Conservation (phyloP, 129 eudicot genomes). For the Rutidosis leptorrhynchoides region DNA sequence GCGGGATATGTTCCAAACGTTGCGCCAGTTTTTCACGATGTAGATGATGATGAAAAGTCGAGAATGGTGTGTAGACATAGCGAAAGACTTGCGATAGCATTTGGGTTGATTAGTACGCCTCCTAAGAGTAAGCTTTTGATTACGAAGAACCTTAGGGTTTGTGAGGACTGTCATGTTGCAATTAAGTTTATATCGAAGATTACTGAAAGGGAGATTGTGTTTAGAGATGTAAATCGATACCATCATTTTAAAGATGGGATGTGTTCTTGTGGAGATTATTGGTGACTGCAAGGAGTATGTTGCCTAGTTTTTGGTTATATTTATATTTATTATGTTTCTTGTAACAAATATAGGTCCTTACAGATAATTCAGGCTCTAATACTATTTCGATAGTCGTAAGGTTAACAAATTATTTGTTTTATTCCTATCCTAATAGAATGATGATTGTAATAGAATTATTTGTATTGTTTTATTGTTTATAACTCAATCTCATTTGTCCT, state of each 20-base stretch:
- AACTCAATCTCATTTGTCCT: too few species aligned
- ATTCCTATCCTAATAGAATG: too few species aligned
- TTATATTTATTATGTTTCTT: neutral
- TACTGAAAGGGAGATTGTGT: slow-evolving; percentile 55
- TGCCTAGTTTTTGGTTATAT: neutral
- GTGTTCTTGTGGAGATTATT: slow-evolving; percentile 75
- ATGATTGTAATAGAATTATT: too few species aligned
- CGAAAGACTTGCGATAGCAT: slow-evolving; percentile 68
- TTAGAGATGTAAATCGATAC: slow-evolving; percentile 72
- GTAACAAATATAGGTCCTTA: neutral
- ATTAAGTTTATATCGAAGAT: slow-evolving; percentile 69
- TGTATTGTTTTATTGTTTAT: too few species aligned
- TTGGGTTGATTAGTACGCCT: slow-evolving; percentile 60
- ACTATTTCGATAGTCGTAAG: too few species aligned
- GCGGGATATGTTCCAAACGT: slow-evolving; percentile 65
- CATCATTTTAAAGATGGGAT: slow-evolving; percentile 67
- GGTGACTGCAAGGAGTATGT: slow-evolving; percentile 38
- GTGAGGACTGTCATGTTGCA: slow-evolving; percentile 80
- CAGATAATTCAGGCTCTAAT: too few species aligned
- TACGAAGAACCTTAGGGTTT: slow-evolving; percentile 60
- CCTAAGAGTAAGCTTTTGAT: slow-evolving; percentile 46
- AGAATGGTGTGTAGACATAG: slow-evolving; percentile 58
- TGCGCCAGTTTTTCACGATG: slow-evolving; percentile 59
- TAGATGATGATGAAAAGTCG: slow-evolving; percentile 69
- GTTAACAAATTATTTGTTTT: too few species aligned